phyloP scores from a whole-genome alignment of 2,329 filamentous ascomycete genomes.

The Aspergillus quadrilineatus region DNA sequence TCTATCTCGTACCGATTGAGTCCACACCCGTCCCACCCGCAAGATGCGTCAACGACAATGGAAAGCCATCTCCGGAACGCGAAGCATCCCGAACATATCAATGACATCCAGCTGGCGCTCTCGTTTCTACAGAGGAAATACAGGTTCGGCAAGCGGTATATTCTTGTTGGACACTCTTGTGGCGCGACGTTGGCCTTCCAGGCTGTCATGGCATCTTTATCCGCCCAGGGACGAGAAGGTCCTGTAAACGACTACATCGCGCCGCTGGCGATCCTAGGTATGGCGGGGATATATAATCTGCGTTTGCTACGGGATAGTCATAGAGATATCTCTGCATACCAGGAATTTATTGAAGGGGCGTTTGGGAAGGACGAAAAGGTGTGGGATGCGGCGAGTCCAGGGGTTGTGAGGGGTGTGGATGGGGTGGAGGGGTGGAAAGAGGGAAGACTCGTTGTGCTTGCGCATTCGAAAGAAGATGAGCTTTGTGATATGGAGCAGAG shows the following conservation, averaged over 20 bases:
- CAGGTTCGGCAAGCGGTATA: conserved; percentile 38
- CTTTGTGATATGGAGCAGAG: conserved; percentile 42
- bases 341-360: conserved; percentile 42
- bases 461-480: conserved; percentile 43
- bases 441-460: conserved; percentile 40
- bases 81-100: conserved; percentile 47
- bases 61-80: conserved; percentile 32
- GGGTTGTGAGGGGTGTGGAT: conserved; percentile 27
- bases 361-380: conserved; percentile 40
- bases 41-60: conserved; percentile 29
- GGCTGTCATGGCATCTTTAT: conserved; percentile 37
- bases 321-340: conserved; percentile 34
- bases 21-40: conserved; percentile 41
- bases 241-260: conserved; percentile 12
- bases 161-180: conserved; percentile 49
- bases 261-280: conserved; percentile 42
- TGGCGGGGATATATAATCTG: conserved; percentile 49
- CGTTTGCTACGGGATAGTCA: conserved; percentile 36
- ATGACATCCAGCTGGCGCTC: conserved; percentile 43
- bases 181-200: conserved; percentile 50
- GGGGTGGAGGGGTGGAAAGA: conserved; percentile 35
- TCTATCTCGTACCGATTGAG: conserved; percentile 51
- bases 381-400: conserved; percentile 44
- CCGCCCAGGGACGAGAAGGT: not conserved
- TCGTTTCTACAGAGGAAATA: conserved; percentile 43